phyloP scores from a whole-genome alignment of 768 basidiomycete genomes.

The Hypholoma sublateritium region DNA sequence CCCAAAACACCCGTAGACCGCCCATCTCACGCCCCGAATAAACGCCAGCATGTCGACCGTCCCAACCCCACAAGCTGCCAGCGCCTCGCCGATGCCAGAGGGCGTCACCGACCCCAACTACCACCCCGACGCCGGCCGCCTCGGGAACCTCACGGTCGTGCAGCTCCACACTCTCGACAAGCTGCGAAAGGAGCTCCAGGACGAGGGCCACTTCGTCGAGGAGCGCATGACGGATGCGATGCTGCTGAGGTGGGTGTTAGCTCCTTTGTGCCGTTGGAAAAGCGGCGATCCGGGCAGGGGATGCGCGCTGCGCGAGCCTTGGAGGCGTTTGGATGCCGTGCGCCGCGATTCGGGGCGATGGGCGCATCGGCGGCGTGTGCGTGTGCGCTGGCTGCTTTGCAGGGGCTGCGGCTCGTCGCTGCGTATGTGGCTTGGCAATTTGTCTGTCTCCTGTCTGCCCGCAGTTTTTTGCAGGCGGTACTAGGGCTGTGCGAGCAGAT shows the following conservation, averaged over 20 bases:
- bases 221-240: conserved; percentile 71
- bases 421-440: too few relatives aligned
- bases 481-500: too few relatives aligned
- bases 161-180: conserved; percentile 72
- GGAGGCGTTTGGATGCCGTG: too few relatives aligned
- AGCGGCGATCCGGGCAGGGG: too few relatives aligned
- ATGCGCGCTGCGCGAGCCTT: too few relatives aligned
- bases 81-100: conserved; percentile 53
- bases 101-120: conserved; percentile 66
- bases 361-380: background rate
- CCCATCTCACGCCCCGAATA: background rate
- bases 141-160: conserved; percentile 70
- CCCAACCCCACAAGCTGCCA: conserved; percentile 35
- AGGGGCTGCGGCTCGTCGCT: too few relatives aligned
- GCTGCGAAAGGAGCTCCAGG: conserved; percentile 64
- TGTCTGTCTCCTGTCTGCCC: too few relatives aligned
- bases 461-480: too few relatives aligned
- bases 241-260: conserved; percentile 55
- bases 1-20: background rate
- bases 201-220: conserved; percentile 58
- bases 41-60: conserved; percentile 2
- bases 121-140: conserved; percentile 65
- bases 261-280: background rate
- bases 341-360: background rate
- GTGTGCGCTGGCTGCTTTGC: background rate